Evolutionary conservation across 169 alveolate genomes (phyloP).

Genomic region (Cryptosporidium canis): DNA sequence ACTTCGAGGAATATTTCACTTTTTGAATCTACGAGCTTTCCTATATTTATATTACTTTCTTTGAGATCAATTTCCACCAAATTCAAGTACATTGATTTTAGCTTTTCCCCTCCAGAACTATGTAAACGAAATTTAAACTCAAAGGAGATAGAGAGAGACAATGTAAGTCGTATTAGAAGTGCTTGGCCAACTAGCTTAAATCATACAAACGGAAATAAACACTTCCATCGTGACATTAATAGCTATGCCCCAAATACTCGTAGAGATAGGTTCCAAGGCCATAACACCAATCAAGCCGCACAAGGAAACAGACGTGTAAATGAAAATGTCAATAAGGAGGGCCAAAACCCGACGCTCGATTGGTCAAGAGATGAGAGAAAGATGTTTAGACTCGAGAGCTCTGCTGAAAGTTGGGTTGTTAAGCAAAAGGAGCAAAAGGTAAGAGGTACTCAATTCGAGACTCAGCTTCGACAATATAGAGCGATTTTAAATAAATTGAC

Average conservation of each 20-base stretch:
- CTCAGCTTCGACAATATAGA: constrained; percentile 56
- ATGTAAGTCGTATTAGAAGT: constrained; percentile 19
- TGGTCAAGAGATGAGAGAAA: constrained; percentile 69
- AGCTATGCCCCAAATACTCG: constrained; percentile 11
- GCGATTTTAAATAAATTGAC: constrained; percentile 79
- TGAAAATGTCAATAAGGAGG: background rate
- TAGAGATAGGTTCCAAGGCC: constrained; percentile 49
- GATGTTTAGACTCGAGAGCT: constrained; percentile 50
- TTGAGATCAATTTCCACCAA: constrained; percentile 3
- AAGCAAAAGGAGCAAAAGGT: constrained; percentile 67
- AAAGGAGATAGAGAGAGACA: constrained; percentile 51
- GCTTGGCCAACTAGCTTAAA: constrained; percentile 31
- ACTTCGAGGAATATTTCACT: background rate
- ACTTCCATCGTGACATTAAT: constrained; percentile 6
- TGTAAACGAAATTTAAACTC: constrained; percentile 31
- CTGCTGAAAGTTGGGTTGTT: constrained; percentile 72
- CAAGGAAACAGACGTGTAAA: constrained; percentile 33
- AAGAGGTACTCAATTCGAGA: constrained; percentile 46
- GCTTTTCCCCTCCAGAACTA: constrained; percentile 46
- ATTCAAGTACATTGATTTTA: background rate
- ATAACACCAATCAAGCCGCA: background rate
- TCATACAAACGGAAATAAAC: background rate
- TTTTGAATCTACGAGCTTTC: background rate
- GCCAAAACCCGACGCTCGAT: constrained; percentile 22
- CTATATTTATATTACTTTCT: constrained; percentile 39